Percentiles rank a stretch among this genome's conserved stretches.
These are phyloP conservation scores for Gigaspora rosea DNA, from an alignment of 192 early-diverging fungal species.

Conservation along the genomic window DNA sequence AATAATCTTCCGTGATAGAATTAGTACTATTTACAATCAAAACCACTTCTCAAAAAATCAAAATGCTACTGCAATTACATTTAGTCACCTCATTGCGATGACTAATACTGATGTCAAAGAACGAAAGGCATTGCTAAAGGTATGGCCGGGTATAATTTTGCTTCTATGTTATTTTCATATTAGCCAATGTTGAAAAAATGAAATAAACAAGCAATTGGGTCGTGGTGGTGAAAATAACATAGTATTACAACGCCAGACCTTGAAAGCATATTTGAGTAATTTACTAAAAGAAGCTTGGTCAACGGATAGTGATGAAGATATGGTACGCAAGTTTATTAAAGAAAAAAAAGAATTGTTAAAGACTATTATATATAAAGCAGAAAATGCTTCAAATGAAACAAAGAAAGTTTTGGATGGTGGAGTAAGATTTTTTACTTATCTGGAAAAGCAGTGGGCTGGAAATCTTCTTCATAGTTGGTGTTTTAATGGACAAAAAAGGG, in stretches of 20 bases:
- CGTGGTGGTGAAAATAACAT: background rate
- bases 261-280: background rate
- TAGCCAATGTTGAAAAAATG: slow-evolving; percentile 7
- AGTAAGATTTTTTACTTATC: background rate
- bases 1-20: background rate
- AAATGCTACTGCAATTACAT: too few relatives aligned
- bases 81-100: background rate
- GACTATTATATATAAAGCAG: too few relatives aligned
- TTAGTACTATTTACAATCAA: background rate
- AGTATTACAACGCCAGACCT: background rate
- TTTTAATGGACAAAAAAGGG: background rate
- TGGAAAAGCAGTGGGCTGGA: background rate
- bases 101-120: slow-evolving; percentile 1
- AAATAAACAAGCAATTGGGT: background rate
- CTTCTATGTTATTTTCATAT: background rate
- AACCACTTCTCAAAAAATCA: background rate
- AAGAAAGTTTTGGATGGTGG: background rate
- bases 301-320: too few relatives aligned
- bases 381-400: background rate
- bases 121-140: background rate
- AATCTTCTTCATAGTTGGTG: background rate
- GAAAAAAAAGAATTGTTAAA: too few relatives aligned
- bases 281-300: too few relatives aligned
- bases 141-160: background rate
- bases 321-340: too few relatives aligned